Percentiles rank a stretch among this genome's conserved stretches.
Conservation (phyloP, 23 red algal genomes). For the Agarophyton chilense region DNA sequence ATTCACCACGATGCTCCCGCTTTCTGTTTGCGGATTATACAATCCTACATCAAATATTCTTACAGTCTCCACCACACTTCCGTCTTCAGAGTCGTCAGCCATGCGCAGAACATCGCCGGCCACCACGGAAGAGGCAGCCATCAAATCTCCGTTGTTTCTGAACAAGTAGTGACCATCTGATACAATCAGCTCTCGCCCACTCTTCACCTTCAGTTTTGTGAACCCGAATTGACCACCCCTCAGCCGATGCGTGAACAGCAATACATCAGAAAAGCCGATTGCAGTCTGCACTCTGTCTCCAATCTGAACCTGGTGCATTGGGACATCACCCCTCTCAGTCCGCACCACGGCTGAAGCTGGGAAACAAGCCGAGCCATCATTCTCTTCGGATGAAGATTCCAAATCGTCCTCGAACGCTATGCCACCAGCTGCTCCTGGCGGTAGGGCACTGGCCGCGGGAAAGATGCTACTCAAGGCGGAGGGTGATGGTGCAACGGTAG, state of each 20-base stretch:
- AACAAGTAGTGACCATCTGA: constrained; percentile 50
- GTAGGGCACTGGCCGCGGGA: neutral
- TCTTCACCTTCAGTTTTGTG: neutral
- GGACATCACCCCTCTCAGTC: constrained; percentile 17
- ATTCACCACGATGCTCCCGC: constrained; percentile 54
- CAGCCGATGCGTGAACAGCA: constrained; percentile 59
- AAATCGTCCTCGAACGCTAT: neutral
- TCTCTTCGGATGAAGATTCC: neutral
- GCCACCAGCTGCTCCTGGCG: neutral
- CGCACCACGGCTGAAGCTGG: constrained; percentile 30
- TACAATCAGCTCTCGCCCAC: constrained; percentile 21
- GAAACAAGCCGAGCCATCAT: constrained; percentile 70
- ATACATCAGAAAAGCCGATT: constrained; percentile 32
- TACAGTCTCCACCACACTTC: neutral
- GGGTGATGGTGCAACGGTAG: neutral
- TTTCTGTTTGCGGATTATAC: constrained; percentile 41
- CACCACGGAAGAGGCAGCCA: constrained; percentile 19
- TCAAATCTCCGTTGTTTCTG: neutral
- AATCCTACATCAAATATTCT: neutral
- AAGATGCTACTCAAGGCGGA: neutral
- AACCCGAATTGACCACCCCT: neutral
- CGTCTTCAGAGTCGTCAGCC: neutral
- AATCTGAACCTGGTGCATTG: constrained; percentile 53
- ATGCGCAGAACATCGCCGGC: constrained; percentile 42
- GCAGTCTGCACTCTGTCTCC: constrained; percentile 45